Evolutionary conservation across 2,329 filamentous ascomycete genomes (phyloP).

Genomic region (Aspergillus luchuensis): DNA sequence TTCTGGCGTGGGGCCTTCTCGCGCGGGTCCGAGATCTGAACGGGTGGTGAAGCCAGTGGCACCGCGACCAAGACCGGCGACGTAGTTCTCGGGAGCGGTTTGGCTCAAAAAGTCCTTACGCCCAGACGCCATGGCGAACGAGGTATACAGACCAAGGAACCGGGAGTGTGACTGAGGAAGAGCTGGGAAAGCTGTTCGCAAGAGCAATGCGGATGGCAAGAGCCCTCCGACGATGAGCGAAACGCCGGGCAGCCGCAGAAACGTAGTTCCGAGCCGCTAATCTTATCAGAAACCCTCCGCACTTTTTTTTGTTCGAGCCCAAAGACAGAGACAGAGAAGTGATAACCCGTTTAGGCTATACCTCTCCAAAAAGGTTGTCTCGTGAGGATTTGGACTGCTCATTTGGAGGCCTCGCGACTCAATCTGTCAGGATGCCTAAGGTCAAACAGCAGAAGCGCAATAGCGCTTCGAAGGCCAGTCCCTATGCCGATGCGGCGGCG

Average conservation of each 20-base stretch:
- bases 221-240: slow-evolving; percentile 6
- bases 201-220: neutral
- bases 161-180: neutral
- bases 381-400: neutral
- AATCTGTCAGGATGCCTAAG: slow-evolving; percentile 54
- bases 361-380: neutral
- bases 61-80: slow-evolving; percentile 94
- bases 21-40: slow-evolving; percentile 90
- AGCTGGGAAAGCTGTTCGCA: neutral
- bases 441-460: slow-evolving; percentile 57
- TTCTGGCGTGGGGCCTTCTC: slow-evolving; percentile 93
- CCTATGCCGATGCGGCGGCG: slow-evolving; percentile 45
- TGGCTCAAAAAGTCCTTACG: slow-evolving; percentile 87
- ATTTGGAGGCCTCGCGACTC: neutral
- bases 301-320: slow-evolving; percentile 15
- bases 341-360: neutral
- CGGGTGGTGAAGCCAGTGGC: slow-evolving; percentile 97
- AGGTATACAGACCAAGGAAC: neutral
- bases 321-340: neutral
- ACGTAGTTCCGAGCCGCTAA: slow-evolving; percentile 23
- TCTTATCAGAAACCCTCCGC: slow-evolving; percentile 25
- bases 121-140: slow-evolving; percentile 56
- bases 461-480: slow-evolving; percentile 42
- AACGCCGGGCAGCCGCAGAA: slow-evolving; percentile 15
- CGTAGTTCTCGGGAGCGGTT: slow-evolving; percentile 81